These are phyloP conservation scores for Kwoniella sp. DNA, from an alignment of 768 basidiomycete species.

Conservation along the genomic window DNA sequence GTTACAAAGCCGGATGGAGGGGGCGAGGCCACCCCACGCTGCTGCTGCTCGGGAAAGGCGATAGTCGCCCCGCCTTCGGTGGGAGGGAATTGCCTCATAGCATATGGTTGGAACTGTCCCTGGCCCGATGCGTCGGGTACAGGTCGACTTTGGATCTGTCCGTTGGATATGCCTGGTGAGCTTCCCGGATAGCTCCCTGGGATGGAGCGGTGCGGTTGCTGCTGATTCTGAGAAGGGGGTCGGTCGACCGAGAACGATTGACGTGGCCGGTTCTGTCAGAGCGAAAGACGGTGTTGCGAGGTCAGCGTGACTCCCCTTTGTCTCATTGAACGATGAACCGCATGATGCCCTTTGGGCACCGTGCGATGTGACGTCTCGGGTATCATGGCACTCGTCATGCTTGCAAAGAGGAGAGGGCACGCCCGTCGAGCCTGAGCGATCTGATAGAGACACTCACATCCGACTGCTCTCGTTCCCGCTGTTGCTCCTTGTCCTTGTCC, in stretches of 20 bases:
- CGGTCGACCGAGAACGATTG: conserved; percentile 28
- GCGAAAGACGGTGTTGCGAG: neutral
- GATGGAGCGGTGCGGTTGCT: too few species aligned
- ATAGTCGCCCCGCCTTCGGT: conserved; percentile 6
- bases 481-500: conserved; percentile 22
- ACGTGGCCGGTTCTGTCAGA: conserved; percentile 12
- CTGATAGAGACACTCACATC: too few species aligned
- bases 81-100: conserved; percentile 18
- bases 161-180: neutral
- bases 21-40: conserved; percentile 5
- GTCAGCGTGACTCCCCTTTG: too few species aligned
- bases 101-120: conserved; percentile 12
- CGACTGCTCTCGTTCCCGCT: too few species aligned
- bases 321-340: too few species aligned
- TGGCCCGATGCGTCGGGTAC: neutral
- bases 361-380: too few species aligned
- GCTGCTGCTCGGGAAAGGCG: conserved; percentile 16
- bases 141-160: neutral
- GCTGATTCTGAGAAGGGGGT: conserved; percentile 1
- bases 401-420: too few species aligned
- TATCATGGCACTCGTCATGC: too few species aligned
- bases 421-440: too few species aligned
- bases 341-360: too few species aligned
- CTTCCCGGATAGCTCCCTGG: too few species aligned
- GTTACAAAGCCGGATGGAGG: neutral